Evolutionary conservation across 805 yeast species (phyloP), one percentile per base, ranked within the genome.

Genomic region (Wickerhamiella brachini): DNA sequence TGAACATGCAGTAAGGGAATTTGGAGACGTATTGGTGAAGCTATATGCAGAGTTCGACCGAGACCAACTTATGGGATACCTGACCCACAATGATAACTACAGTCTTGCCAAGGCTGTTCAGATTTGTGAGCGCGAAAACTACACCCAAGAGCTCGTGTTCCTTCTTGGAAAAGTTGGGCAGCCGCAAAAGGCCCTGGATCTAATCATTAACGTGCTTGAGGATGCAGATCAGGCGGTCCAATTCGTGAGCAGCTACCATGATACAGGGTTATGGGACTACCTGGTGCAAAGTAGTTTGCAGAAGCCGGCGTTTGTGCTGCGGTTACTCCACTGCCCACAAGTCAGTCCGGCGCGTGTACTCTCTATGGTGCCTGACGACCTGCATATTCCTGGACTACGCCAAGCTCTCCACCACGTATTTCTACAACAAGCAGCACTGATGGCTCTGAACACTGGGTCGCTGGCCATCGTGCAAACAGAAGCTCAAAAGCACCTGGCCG

Each of bases 141-240:
- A 75, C 42, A 73, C 72, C 42, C 78, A 81, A 42, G 97, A 90
- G 60, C 70, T 88, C 42, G 95, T 93, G 0, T 88, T 79, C 60
- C 66, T 93, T 29, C 73, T 86, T 54, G 94, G 95, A 4, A 78
- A 79, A 58, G 80, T 85, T 23, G 97, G 98, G 1, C 84, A 85
- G 57, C 79, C 81, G 51, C 75, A 74, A 54, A 76, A 78, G 54
- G 97, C 97, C 0, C 67, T 90, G 58, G 75, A 72, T 52, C 69
- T 93, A 44, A 87, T 93, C 15, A 79, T 88, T 41, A 83, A 85
- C 56, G 76, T 85, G 57, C 67, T 89, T 49, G 74, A 81, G 50
- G 93, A 90, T 62, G 90, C 95, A 0, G 75, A 76, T 42, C 72
- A 77, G 56, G 97, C 97, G 0, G 83, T 93, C 22, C 74, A 73